These are phyloP conservation scores for Pelomyxa schiedti DNA, from an alignment of 78 protist genomes.

Conservation along the genomic window DNA sequence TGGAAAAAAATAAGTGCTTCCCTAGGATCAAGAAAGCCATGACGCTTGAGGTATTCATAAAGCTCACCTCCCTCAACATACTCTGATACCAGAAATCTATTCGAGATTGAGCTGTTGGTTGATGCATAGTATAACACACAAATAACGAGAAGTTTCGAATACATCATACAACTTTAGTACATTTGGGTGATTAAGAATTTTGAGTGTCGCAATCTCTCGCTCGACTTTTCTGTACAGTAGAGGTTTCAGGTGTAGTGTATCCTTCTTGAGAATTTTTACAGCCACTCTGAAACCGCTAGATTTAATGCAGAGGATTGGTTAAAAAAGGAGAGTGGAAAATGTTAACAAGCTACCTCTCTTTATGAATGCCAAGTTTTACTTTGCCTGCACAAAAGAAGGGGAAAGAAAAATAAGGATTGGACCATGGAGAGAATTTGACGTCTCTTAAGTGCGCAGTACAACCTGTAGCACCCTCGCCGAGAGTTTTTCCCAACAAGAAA, in stretches of 20 bases:
- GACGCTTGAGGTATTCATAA: constrained; percentile 66
- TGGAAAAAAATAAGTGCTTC: constrained; percentile 74
- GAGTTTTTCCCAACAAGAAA: constrained; percentile 59
- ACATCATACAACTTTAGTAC: constrained; percentile 83
- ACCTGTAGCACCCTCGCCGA: constrained; percentile 64
- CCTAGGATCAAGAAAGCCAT: constrained; percentile 44
- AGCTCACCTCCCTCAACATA: constrained; percentile 84
- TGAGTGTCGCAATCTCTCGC: constrained; percentile 81
- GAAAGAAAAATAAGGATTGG: not conserved
- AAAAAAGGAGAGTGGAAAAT: too few relatives aligned
- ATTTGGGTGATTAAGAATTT: constrained; percentile 76
- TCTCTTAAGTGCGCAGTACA: too few relatives aligned
- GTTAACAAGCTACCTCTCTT: too few relatives aligned
- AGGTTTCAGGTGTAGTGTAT: constrained; percentile 25
- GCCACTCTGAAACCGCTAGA: constrained; percentile 65
- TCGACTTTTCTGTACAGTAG: constrained; percentile 58
- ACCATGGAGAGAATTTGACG: not conserved
- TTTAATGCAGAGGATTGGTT: too few relatives aligned
- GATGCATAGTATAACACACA: too few relatives aligned
- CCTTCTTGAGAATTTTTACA: constrained; percentile 61
- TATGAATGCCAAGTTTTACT: constrained; percentile 61
- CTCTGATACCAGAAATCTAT: constrained; percentile 76
- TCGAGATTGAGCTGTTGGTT: too few relatives aligned
- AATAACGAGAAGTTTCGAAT: constrained; percentile 57
- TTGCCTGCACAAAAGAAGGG: constrained; percentile 20